phyloP scores from a whole-genome alignment of 306 rosid genomes.

The Betula pendula region DNA sequence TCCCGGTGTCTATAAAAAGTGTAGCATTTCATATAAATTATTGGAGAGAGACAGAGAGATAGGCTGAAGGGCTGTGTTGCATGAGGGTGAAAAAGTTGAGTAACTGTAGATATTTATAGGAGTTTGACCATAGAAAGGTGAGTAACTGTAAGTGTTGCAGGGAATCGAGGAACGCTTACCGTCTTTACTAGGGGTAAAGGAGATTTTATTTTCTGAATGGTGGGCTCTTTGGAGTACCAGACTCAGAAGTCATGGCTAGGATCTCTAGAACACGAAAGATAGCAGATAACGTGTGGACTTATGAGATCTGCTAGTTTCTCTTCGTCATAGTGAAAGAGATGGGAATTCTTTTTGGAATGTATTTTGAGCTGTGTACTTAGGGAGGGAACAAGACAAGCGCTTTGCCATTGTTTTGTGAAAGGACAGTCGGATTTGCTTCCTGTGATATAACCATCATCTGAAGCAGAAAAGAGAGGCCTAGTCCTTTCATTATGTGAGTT shows the following conservation, averaged over 20 bases:
- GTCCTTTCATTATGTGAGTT: conserved; percentile 4
- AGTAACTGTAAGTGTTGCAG: conserved; percentile 19
- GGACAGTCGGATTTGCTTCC: not conserved
- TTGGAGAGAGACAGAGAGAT: not conserved
- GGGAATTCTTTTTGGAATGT: conserved; percentile 16
- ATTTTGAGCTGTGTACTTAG: not conserved
- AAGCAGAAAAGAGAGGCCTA: not conserved
- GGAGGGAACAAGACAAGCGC: not conserved
- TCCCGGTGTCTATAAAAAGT: not conserved
- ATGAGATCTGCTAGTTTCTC: conserved; percentile 23
- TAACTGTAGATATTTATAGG: not conserved
- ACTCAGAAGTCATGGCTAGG: conserved; percentile 36
- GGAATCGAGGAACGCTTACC: conserved; percentile 30
- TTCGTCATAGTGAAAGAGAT: conserved; percentile 22
- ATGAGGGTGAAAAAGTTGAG: not conserved
- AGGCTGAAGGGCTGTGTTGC: not conserved
- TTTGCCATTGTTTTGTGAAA: not conserved
- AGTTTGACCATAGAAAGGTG: not conserved
- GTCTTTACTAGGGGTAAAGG: conserved; percentile 27
- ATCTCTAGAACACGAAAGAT: conserved; percentile 25
- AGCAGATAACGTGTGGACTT: conserved; percentile 28
- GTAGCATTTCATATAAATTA: not conserved
- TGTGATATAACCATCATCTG: not conserved
- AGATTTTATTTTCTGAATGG: conserved; percentile 28
- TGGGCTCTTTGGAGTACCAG: conserved; percentile 26